These are phyloP conservation scores for Ilyonectria destructans DNA, from an alignment of 2,329 filamentous ascomycete species.

Conservation along the genomic window DNA sequence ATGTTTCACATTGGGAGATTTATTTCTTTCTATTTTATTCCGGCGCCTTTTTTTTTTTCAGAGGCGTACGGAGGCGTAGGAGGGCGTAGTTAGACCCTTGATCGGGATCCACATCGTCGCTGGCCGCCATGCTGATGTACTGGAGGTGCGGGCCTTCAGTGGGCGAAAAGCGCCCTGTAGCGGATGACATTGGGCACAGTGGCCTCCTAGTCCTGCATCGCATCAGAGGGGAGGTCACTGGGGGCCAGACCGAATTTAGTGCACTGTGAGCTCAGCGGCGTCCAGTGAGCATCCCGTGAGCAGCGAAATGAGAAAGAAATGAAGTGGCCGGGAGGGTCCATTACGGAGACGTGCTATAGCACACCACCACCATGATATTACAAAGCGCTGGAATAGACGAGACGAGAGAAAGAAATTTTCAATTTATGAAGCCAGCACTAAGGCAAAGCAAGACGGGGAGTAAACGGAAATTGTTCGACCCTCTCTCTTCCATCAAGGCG, in stretches of 20 bases:
- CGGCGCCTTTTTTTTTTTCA: not conserved
- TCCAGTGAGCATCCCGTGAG: slow-evolving; percentile 2
- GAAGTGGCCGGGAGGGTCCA: not conserved
- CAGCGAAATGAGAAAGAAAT: slow-evolving; percentile 8
- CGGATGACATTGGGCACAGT: not conserved
- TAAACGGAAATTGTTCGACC: not conserved
- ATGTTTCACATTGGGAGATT: slow-evolving; percentile 28
- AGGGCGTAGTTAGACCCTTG: slow-evolving; percentile 8
- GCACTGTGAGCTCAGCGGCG: not conserved
- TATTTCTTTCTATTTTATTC: slow-evolving; percentile 14
- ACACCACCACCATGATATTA: not conserved
- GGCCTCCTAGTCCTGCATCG: not conserved
- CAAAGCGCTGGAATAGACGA: not conserved
- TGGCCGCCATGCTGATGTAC: not conserved
- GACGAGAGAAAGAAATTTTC: not conserved
- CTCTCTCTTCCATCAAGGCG: not conserved
- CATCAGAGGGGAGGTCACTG: not conserved
- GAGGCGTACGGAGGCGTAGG: slow-evolving; percentile 16
- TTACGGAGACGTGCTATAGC: not conserved
- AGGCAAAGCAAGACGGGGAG: not conserved
- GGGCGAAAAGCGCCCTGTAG: not conserved
- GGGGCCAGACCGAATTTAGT: not conserved
- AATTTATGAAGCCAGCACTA: slow-evolving; percentile 1
- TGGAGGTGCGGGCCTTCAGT: not conserved
- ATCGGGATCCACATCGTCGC: not conserved